Conservation (phyloP, 116 monocot species). For the Cymodocea nodosa region DNA sequence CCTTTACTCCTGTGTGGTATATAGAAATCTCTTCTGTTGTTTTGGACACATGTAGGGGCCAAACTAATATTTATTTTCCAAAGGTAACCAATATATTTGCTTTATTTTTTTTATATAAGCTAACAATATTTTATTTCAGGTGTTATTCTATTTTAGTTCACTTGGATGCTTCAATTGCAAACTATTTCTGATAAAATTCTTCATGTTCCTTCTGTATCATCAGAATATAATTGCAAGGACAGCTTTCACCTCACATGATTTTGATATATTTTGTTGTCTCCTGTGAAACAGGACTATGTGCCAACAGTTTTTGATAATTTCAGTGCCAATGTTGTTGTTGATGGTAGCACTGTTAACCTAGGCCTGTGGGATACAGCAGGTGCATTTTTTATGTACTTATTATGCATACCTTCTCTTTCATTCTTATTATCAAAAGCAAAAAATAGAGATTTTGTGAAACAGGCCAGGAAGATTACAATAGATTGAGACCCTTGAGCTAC, state of each 20-base stretch:
- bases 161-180: too few relatives aligned
- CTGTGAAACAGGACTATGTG: constrained; percentile 49
- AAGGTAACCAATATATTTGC: too few relatives aligned
- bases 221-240: too few relatives aligned
- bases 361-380: constrained; percentile 21
- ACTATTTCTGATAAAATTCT: too few relatives aligned
- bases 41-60: too few relatives aligned
- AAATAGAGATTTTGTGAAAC: neutral
- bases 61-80: too few relatives aligned
- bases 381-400: neutral
- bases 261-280: neutral
- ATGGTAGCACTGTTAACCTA: constrained; percentile 16
- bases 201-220: neutral
- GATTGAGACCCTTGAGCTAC: constrained; percentile 14
- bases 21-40: too few relatives aligned
- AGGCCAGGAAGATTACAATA: constrained; percentile 16
- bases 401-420: neutral
- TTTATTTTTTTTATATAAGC: too few relatives aligned
- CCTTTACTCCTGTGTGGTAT: too few relatives aligned
- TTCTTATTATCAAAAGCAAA: neutral
- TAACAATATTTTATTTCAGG: too few relatives aligned
- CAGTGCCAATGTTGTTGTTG: constrained; percentile 20
- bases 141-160: too few relatives aligned
- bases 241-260: too few relatives aligned
- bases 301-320: constrained; percentile 87